Evolutionary conservation across 2,329 filamentous ascomycete genomes (phyloP).

Genomic region (Metarhizium anisopliae): DNA sequence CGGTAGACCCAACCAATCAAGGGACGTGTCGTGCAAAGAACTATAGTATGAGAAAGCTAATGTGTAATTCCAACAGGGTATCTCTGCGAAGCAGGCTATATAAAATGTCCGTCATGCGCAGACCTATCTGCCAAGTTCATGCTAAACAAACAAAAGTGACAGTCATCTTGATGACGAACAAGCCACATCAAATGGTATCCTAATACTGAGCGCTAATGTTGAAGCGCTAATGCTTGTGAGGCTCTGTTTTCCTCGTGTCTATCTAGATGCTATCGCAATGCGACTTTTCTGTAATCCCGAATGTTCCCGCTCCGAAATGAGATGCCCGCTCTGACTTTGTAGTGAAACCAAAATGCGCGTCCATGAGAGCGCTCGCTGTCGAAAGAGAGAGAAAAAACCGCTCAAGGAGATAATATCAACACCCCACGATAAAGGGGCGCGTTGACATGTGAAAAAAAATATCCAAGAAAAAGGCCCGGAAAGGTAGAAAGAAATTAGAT

Average conservation of each 20-base stretch:
- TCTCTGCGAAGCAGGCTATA: conserved; percentile 2
- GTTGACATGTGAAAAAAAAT: background rate
- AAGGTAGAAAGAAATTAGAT: background rate
- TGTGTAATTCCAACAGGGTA: background rate
- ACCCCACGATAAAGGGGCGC: background rate
- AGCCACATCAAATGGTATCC: conserved; percentile 8
- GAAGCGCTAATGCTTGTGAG: background rate
- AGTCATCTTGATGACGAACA: background rate
- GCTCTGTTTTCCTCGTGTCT: background rate
- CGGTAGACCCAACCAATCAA: background rate
- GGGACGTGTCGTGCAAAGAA: background rate
- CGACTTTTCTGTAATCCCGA: background rate
- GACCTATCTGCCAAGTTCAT: background rate
- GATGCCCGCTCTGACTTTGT: conserved; percentile 1
- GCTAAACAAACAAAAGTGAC: background rate
- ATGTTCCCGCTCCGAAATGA: background rate
- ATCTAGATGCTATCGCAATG: background rate
- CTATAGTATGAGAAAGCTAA: background rate
- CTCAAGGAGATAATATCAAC: background rate
- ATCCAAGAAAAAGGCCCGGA: background rate
- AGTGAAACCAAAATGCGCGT: background rate
- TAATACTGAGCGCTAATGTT: background rate
- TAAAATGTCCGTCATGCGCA: conserved; percentile 2
- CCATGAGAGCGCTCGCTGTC: background rate
- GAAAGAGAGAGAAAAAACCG: background rate